Base-by-base conservation (phyloP, 2,329 filamentous ascomycete genomes). In the Corniculantispora saksenae region DNA sequence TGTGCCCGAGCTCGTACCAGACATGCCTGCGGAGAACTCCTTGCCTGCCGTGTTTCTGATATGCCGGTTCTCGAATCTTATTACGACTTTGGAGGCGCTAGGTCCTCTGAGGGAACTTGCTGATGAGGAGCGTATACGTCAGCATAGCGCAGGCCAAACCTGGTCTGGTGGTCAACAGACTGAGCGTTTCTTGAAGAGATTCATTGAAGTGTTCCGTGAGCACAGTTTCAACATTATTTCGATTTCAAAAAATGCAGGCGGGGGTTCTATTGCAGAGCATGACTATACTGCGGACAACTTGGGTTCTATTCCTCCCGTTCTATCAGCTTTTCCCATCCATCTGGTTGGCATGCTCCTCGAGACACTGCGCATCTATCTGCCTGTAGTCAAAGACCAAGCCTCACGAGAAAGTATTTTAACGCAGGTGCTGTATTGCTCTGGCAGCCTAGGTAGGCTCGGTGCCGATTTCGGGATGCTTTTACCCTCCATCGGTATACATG, bases 151-250 rank as follows among this genome's bases (percentile, higher is more conserved):
- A 17, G 72, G 76, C 7, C 74, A 75, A 25, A 76, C 77, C 10
- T 91, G 85, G 86, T 87, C 85, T 2, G 87, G 87, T 1, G 94
- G 94, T 0, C 93, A 97, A 72, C 95, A 98, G 76, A 97, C 94
- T 1, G 95, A 98, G 76, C 86, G 93, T 60, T 99, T 93, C 72
- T 81, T 99, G 51, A 99, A 98, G 77, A 87, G 94, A 56, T 99
- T 97, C 77, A 92, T 99, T 71, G 95, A 99, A 75, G 93, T 99
- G 32, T 98, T 98, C 76, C 91, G 95, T 61, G 95, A 99, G 78
- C 95, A 99, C 77, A 97, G 92, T 74, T 99, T 99, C 76, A 91
- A 90, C 51, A 97, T 98, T 66, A 88, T 98, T 32, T 97, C 93
- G 66, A 93, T 98, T 84, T 97, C 96, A 77, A 92, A 90, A 72